Base-by-base conservation (phyloP, 139 green algal species). In the Chlorella sp. region DNA sequence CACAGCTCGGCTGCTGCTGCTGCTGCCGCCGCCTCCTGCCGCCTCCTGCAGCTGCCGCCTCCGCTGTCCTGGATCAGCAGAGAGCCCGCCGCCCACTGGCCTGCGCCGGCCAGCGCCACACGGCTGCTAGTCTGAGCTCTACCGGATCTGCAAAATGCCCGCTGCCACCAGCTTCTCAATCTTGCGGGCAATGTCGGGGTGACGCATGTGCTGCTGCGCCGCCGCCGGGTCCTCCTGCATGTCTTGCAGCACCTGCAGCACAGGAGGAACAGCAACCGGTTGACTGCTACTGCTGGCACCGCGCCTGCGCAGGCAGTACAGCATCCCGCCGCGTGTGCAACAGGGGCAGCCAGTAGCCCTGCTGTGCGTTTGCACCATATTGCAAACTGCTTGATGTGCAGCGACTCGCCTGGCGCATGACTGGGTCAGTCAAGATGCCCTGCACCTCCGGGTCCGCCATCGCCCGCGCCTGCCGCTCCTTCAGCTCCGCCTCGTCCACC, bases 371-470 rank as follows among this genome's bases (percentile, higher is more conserved):
- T 68, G 25, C 21, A 63, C 16, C n/a, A 38, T 1, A 71, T 25
- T 60, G 23, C 23, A 32, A 78, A 62, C 28, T 20, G n/a, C n/a
- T n/a, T n/a, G n/a, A n/a, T n/a, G n/a, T n/a, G n/a, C n/a, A n/a
- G n/a, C n/a, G n/a, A n/a, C n/a, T n/a, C 72, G 90, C 92, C 76
- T 97, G 91, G 25, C 94, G 90, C 96, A 99, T 98, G 81, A 99
- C 84, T 28, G 97, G 97, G 91, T 99, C 97, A 4, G 87, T 93
- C 44, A 99, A 90, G 71, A 99, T 98, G 87, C 73, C 72, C 90
- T 99, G 98, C 38, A 98, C 91, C 90, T 99, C 97, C 0, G 98
- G 98, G 85, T 99, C 96, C 3, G 88, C 83, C 97, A 99, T 97
- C 4, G 92, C 94, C 34, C 91, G 89, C 26, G 88, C 91, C 88